Conservation (phyloP, 495 filamentous ascomycete genomes). For the Neurospora tetraspora region DNA sequence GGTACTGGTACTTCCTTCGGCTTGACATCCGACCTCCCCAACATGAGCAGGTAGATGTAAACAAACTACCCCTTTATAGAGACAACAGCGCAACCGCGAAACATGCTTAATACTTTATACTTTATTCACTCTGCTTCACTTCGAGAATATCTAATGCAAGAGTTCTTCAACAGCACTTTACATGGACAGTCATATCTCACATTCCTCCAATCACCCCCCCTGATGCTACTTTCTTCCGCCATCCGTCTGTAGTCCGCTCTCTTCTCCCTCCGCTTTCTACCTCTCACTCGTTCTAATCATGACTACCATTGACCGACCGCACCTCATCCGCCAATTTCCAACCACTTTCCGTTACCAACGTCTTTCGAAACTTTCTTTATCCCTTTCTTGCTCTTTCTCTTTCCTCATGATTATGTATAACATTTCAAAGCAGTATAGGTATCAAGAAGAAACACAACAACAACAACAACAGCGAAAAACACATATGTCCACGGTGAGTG, state of each 20-base stretch:
- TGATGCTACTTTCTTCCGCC: not conserved
- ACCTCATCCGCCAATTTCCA: not conserved
- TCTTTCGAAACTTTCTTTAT: constrained; percentile 3
- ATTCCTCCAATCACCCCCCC: not conserved
- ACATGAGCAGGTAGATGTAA: not conserved
- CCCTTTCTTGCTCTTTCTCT: not conserved
- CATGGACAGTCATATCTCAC: not conserved
- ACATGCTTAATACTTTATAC: not conserved
- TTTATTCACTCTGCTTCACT: not conserved
- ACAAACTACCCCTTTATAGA: not conserved
- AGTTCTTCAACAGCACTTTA: not conserved
- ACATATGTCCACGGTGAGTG: not conserved
- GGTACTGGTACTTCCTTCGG: not conserved
- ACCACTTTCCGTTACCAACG: not conserved
- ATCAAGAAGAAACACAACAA: constrained; percentile 1
- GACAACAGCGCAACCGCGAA: not conserved
- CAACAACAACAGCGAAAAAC: not conserved
- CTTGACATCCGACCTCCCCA: not conserved
- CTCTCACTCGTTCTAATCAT: not conserved
- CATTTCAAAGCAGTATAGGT: not conserved
- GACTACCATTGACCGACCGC: not conserved
- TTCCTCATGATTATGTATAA: constrained; percentile 1
- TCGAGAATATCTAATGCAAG: not conserved
- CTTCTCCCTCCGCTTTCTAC: not conserved
- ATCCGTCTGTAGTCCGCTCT: not conserved